Base-by-base conservation (phyloP, 2,329 filamentous ascomycete genomes). In the Sporothrix luriei region DNA sequence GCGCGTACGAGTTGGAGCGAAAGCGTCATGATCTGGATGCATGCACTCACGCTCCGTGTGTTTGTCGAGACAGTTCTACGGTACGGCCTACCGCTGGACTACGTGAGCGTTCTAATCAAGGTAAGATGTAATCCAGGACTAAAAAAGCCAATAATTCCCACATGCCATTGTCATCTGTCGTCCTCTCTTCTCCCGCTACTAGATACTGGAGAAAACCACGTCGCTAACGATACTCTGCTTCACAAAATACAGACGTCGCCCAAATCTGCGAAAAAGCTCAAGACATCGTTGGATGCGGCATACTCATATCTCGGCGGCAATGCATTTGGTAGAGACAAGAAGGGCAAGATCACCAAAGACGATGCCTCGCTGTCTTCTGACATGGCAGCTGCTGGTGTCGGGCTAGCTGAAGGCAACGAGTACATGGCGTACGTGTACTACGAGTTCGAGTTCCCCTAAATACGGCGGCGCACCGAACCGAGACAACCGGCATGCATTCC, bases 341-440 rank as follows among this genome's bases (percentile, higher is more conserved):
- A 94, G 77, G 95, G 95, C 33, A 89, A 92, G 73, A 89, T 95
- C 74, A 91, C 91, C 77, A 96, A 97, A 80, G 95, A 99, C 77
- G 94, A 98, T 76, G 89, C 90, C 16, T 84, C 88, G 38, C 80
- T 92, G 76, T 89, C 91, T 54, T 90, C 89, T 49, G 94, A 98
- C 75, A 91, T 97, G 86, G 92, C 93, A 52, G 90, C 91, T 3
- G 90, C 90, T 4, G 91, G 88, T 33, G 78, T 90, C 65, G 85
- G 84, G 29, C 86, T 87, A 54, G 88, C 87, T 21, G 91, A 93
- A 71, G 90, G 89, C 68, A 84, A 87, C 74, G 93, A 97, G 79
- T 99, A 98, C 82, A 95, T 93, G 71, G 91, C 95, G 52, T 99
- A 96, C 80, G 95, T 98, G 77, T 97, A 94, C 83, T 99, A 98